These are phyloP conservation scores for Macrotyloma uniflorum DNA, from an alignment of 306 rosid genomes.

Conservation along the genomic window DNA sequence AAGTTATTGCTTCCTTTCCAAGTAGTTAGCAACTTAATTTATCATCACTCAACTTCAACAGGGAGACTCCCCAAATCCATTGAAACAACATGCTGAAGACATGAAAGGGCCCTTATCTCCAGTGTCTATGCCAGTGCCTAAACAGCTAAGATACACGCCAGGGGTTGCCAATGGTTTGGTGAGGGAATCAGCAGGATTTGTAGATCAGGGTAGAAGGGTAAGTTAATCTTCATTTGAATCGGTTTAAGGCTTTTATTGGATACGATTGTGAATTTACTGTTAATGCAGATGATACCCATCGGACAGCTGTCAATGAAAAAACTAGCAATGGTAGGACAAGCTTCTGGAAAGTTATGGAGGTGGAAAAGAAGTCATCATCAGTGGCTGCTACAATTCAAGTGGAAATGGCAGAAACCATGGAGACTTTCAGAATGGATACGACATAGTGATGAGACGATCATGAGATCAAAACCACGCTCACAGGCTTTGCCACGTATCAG, in stretches of 20 bases:
- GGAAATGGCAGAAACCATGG: constrained; percentile 99
- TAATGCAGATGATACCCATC: constrained; percentile 81
- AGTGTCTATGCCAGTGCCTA: constrained; percentile 79
- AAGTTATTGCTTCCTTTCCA: constrained; percentile 13
- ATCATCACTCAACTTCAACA: constrained; percentile 50
- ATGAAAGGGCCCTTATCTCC: constrained; percentile 71
- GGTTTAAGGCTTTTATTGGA: constrained; percentile 26
- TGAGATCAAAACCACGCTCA: constrained; percentile 80
- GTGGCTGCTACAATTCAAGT: constrained; percentile 92
- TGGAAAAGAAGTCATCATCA: constrained; percentile 99
- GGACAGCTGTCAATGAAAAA: constrained; percentile 89
- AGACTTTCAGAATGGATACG: constrained; percentile 96
- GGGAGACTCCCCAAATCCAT: constrained; percentile 67
- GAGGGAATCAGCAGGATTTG: constrained; percentile 71
- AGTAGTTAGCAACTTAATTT: constrained; percentile 31
- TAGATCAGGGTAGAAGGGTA: constrained; percentile 77
- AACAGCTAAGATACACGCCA: constrained; percentile 85
- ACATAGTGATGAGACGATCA: constrained; percentile 90
- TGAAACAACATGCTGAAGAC: constrained; percentile 74
- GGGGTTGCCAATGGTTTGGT: constrained; percentile 76
- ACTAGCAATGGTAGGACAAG: constrained; percentile 77
- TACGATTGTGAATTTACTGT: constrained; percentile 41
- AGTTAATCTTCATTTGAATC: constrained; percentile 31
- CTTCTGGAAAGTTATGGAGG: constrained; percentile 94
- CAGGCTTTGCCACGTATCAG: constrained; percentile 60